Base-by-base conservation (phyloP, 768 basidiomycete species). In the Postia placenta region DNA sequence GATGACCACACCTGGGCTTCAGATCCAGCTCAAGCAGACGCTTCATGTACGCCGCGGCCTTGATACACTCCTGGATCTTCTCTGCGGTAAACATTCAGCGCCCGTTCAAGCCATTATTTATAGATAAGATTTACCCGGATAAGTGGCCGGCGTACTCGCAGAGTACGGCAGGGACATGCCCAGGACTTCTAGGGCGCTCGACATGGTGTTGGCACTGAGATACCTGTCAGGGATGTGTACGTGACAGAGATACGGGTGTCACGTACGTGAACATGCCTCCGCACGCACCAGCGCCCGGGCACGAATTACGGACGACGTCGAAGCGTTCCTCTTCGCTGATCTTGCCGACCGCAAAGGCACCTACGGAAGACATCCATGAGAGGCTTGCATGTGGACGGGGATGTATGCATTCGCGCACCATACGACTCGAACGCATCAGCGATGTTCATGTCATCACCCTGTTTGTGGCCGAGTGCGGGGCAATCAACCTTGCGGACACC, bases 151-250 rank as follows among this genome's bases (percentile, higher is more conserved):
- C 12, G 72, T 86, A 56, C 85, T 81, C 5, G 83, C 80, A 35
- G 90, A 92, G 64, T 86, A 92, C 0, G 89, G 91, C 40, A 92
- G 69, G 11, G 87, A 87, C 74, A 94, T 83, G 22, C 91, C 92
- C 48, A 94, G 74, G 4, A 81, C 87, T 64, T 92, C 91, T 25
- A 93, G 72, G 15, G 78, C 83, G 36, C 86, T 83, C 53, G 86
- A 87, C 90, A 92, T 92, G 0, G 90, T 92, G 58, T 92, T 92
- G 27, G 91, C 90, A 7, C 80, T 81, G 14, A 6, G 22, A 23
- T 40, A 47, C 3, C 19, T 5, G 25, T 7, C 33, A 24, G 17
- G 19, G 39, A 15, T n/a, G n/a, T n/a, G n/a, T n/a, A n/a, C n/a
- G n/a, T n/a, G n/a, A n/a, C n/a, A n/a, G n/a, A n/a, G 1, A 22